Evolutionary conservation across 768 basidiomycete genomes (phyloP), one percentile per base, ranked within the genome.

Genomic region (Boletus patriciae): DNA sequence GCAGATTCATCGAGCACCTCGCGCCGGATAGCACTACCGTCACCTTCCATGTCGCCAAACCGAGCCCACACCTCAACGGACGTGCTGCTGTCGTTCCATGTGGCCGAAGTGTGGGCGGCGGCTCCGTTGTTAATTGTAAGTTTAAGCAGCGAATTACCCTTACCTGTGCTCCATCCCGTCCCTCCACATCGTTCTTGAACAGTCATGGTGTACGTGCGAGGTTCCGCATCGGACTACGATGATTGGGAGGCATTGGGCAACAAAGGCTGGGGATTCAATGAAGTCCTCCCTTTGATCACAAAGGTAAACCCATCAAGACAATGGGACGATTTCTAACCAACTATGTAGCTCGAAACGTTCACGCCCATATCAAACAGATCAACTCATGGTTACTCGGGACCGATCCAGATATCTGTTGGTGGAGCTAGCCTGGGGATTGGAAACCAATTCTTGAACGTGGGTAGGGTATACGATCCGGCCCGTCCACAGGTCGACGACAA

Each of bases 151-250:
- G 29, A 19, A 13, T 16, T 9, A 2, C 2, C 16, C 4, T 2
- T 18, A 27, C 5, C 6, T 1, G 8, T 19, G 2, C n/a, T 12
- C 3, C 23, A 27, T 40, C 11, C 11, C 12, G 15, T n/a, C n/a
- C 21, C 25, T 38, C 40, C 19, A 34, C 29, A n/a, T 10, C 1
- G 31, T 21, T 12, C 19, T n/a, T 38, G 21, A 2, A 9, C 19
- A 67, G 77, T 71, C 61, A 75, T 77, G 65, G 76, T 82, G 75
- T 87, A 86, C 58, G 80, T 78, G 0, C 79, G 86, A 25, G 79
- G 83, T 15, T 69, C 81, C 9, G 80, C 83, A 2, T 86, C 84
- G 0, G 87, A 88, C 63, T 86, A 82, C 46, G 83, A 88, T 59
- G 82, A 82, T 48, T 87, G 86, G 86, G 59, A 42, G 1, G 65